Base-by-base conservation (phyloP, 1,284 basidiomycete genomes). In the Leccinum subrobustum region DNA sequence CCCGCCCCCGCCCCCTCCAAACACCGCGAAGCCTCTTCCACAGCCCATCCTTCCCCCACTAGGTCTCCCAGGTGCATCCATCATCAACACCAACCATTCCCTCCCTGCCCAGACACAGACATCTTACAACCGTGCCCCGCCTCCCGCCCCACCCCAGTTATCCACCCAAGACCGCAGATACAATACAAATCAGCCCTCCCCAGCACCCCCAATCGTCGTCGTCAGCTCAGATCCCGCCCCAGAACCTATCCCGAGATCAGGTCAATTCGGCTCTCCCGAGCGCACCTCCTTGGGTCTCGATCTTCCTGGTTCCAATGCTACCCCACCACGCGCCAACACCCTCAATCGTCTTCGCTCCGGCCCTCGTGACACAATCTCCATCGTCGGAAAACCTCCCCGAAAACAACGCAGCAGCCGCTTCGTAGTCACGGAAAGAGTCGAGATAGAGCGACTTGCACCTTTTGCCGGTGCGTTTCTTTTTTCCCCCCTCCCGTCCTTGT, bases 341-440 rank as follows among this genome's bases (percentile, higher is more conserved):
- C 79, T 88, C 65, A 88, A 85, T 69, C 86, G 88, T 68, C 81
- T 89, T 60, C 83, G 87, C 66, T 83, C 86, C 59, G 87, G 86
- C 14, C 91, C 94, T 58, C 96, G 94, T 77, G 95, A 97, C 75
- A 96, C 94, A 33, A 97, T 98, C 65, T 93, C 95, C 29, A 92
- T 96, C 65, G 91, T 94, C 25, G 93, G 93, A 56, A 96, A 97
- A 74, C 95, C 95, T 31, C 95, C 95, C 16, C 86, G 95, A 70
- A 98, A 98, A 76, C 95, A 98, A 77, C 84, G 95, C 67, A 96
- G 93, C 78, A 95, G 92, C 72, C 88, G 97, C 62, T 98, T 99
- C 74, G 92, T 99, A 62, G 92, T 97, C 63, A 94, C 92, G 4
- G 96, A 99, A 78, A 94, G 90, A 78, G 93, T 98, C 52, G 96